A percentile compares a stretch with the other conserved stretches of the same genome.
Conservation (phyloP, 139 green algal species). For the Micractinium sp. region DNA sequence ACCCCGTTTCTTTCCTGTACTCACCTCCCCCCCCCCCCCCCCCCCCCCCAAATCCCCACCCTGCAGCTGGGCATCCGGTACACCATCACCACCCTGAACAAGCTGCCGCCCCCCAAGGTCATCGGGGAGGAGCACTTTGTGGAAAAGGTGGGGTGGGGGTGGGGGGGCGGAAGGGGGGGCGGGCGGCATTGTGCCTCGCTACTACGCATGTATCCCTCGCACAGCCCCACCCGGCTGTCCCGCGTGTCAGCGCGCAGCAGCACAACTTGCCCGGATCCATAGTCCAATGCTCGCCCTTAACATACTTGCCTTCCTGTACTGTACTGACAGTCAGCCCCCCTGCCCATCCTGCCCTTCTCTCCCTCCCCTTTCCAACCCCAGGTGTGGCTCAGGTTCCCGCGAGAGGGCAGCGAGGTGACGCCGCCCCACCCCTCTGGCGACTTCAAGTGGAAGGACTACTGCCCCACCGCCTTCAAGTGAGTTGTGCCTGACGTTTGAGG, state of each 20-base stretch:
- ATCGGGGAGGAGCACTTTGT: constrained; percentile 30
- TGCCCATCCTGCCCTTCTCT: not conserved
- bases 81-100: constrained; percentile 47
- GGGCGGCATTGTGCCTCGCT: too few species aligned
- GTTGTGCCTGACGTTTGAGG: not conserved
- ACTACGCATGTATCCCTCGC: too few species aligned
- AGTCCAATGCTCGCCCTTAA: too few species aligned
- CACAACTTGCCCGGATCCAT: too few species aligned
- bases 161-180: not conserved
- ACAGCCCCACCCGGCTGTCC: too few species aligned
- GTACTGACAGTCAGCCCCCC: not conserved
- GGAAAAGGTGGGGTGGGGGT: constrained; percentile 33
- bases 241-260: too few species aligned
- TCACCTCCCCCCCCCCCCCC: not conserved
- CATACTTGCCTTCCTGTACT: not conserved
- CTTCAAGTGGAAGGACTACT: constrained; percentile 98
- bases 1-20: not conserved
- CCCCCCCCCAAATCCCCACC: not conserved
- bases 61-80: constrained; percentile 87
- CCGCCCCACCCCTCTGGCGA: constrained; percentile 60
- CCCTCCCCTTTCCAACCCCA: constrained; percentile 26
- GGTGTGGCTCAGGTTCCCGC: constrained; percentile 68
- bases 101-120: constrained; percentile 47
- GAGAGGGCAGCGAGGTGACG: constrained; percentile 31
- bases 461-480: constrained; percentile 57